These are phyloP conservation scores for Sherardia arvensis DNA, from an alignment of 257 asterid species.

Conservation along the genomic window DNA sequence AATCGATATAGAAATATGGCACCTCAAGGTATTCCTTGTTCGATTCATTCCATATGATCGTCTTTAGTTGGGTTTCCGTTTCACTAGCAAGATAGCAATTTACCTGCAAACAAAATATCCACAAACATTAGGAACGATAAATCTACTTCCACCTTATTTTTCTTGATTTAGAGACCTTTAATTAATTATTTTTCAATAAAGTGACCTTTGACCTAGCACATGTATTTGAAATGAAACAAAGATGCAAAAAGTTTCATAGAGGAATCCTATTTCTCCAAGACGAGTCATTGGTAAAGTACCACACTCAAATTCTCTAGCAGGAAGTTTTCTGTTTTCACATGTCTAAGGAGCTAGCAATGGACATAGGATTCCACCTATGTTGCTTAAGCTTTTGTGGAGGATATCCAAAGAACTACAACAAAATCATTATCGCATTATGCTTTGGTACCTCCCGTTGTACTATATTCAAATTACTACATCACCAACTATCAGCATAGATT, in stretches of 20 bases:
- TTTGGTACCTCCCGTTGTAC: background rate
- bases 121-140: background rate
- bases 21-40: slow-evolving; percentile 87
- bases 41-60: slow-evolving; percentile 71
- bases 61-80: slow-evolving; percentile 57
- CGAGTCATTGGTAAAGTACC: background rate
- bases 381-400: too few species aligned
- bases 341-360: background rate
- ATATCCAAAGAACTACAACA: too few species aligned
- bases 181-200: too few species aligned
- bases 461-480: background rate
- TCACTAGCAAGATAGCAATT: slow-evolving; percentile 54
- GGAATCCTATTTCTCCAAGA: background rate
- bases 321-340: background rate
- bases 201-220: background rate
- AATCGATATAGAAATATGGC: slow-evolving; percentile 9
- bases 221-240: background rate
- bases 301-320: background rate
- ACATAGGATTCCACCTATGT: background rate
- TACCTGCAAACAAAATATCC: slow-evolving; percentile 32
- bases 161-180: too few species aligned
- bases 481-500: background rate
- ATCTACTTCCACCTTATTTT: background rate
- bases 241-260: background rate
- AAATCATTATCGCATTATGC: too few species aligned